Evolutionary conservation across 2,329 filamentous ascomycete species (phyloP), one percentile per base, ranked within the genome.

Genomic region (Cercospora nicotianae): DNA sequence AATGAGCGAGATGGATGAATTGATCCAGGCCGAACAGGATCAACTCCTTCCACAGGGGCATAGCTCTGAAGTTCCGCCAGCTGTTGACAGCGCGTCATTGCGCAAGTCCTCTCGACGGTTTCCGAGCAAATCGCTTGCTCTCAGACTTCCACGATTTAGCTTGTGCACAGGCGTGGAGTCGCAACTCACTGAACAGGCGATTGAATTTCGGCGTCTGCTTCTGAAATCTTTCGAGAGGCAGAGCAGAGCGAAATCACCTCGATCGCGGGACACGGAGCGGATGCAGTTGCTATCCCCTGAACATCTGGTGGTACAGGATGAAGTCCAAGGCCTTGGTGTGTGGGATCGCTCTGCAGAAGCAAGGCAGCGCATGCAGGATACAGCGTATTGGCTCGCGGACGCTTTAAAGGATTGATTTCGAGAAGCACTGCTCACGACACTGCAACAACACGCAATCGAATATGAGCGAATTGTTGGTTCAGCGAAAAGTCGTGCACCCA

Each of bases 141-240:
- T 85, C 1, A 73, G 70, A 13, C 67, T 85, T 1, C 83, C 83
- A 0, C 63, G 71, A 9, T 81, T 83, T 73, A 76, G 77, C 45
- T 76, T 85, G 33, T 77, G 77, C 5, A 74, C 80, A 1, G 81
- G 81, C 0, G 66, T 72, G 1, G 73, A 77, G 3, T 81, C 78
- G 33, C 76, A 79, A 1, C 74, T 85, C 0, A 69, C 72, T 1
- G 80, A 80, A 20, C 82, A 83, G 70, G 75, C 77, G 0, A 70
- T 75, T 1, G 83, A 85, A 63, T 69, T 85, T 8, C 74, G 77
- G 0, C 77, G 77, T 45, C 69, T 79, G 48, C 66, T 84, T 3
- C 76, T 76, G 39, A 77, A 80, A 26, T 82, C 79, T 63, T 73
- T 83, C 48, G 75, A 78, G 3, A 75, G 80, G 26, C 75, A 75